phyloP scores from a whole-genome alignment of 305 asterid species.

The Caryopteris hybrid region DNA sequence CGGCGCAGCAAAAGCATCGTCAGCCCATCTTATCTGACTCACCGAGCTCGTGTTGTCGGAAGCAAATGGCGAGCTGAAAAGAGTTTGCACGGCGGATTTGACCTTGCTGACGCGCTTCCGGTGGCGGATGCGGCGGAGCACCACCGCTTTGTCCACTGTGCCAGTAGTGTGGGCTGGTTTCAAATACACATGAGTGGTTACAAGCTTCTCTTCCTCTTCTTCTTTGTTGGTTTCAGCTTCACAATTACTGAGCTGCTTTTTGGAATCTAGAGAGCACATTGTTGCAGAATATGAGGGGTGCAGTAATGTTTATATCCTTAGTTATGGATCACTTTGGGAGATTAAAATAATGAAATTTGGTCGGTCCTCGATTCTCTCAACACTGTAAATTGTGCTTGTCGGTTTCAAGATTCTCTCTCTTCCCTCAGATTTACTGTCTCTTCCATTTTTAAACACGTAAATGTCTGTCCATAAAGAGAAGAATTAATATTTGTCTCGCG shows the following conservation, averaged over 20 bases:
- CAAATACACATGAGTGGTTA: conserved; percentile 42
- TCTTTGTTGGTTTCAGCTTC: neutral
- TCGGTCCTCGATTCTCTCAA: conserved; percentile 9
- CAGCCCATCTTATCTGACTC: conserved; percentile 43
- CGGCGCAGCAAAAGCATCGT: conserved; percentile 66
- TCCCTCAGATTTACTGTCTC: too few relatives aligned
- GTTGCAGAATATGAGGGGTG: neutral
- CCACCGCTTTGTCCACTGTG: conserved; percentile 45
- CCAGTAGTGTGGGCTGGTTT: conserved; percentile 38
- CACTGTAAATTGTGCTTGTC: too few relatives aligned
- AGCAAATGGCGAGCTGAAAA: conserved; percentile 31
- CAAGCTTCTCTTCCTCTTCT: conserved; percentile 15
- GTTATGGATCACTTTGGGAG: neutral
- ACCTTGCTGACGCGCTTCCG: conserved; percentile 47
- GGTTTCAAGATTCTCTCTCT: too few relatives aligned
- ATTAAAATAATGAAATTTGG: neutral
- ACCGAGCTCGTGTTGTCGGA: neutral
- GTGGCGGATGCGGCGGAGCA: conserved; percentile 64
- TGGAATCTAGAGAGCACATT: conserved; percentile 21
- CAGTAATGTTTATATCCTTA: neutral
- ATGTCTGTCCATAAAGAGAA: too few relatives aligned
- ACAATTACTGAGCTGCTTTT: conserved; percentile 8
- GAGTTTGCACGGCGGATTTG: conserved; percentile 35
- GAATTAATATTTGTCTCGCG: too few relatives aligned
- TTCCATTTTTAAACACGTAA: too few relatives aligned